phyloP scores from a whole-genome alignment of 306 rosid species.

The Erythrophleum fordii region DNA sequence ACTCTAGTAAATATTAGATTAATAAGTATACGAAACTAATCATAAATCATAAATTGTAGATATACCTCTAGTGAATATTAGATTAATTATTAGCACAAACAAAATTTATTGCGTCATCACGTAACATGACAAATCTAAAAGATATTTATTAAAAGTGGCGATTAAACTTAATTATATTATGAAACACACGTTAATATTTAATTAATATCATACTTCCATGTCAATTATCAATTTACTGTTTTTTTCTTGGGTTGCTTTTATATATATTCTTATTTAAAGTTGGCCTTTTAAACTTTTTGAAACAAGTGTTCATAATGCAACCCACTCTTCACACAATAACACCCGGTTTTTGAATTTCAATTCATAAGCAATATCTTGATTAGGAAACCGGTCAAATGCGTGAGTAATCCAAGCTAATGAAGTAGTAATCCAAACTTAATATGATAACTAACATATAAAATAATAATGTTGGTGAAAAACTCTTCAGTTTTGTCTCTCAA shows the following conservation, averaged over 20 bases:
- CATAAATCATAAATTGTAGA: too few species aligned
- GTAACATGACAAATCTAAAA: not conserved
- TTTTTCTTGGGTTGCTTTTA: not conserved
- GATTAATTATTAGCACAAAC: too few species aligned
- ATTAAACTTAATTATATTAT: not conserved
- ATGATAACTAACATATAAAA: not conserved
- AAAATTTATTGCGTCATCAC: too few species aligned
- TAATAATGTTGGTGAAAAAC: not conserved
- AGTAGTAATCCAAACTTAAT: conserved; percentile 20
- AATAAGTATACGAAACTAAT: too few species aligned
- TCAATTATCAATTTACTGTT: not conserved
- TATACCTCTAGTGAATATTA: too few species aligned
- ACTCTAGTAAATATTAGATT: not conserved
- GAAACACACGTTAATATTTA: not conserved
- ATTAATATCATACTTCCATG: not conserved
- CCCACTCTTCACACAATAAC: conserved; percentile 17
- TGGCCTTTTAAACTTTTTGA: not conserved
- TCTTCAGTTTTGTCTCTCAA: not conserved
- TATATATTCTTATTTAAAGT: not conserved
- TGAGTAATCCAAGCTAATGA: conserved; percentile 19
- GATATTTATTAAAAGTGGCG: too few species aligned
- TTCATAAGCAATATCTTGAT: conserved; percentile 1
- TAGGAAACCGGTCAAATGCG: conserved; percentile 36
- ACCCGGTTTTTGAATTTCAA: not conserved
- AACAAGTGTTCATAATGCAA: conserved; percentile 14